phyloP scores from a whole-genome alignment of 768 basidiomycete genomes.

The Suillus ampliporus region DNA sequence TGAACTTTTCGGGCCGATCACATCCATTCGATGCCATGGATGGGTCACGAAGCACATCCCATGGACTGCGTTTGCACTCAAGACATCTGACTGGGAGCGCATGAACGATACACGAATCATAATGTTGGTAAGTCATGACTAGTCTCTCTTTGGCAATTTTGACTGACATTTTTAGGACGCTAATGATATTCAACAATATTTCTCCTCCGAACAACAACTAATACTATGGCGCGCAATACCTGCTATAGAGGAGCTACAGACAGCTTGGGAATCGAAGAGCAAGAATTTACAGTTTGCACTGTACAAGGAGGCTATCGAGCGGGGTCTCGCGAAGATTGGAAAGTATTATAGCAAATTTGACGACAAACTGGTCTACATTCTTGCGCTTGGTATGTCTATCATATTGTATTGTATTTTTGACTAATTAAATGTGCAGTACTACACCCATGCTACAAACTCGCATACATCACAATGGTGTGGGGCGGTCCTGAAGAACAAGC shows the following conservation, averaged over 20 bases:
- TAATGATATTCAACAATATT: constrained; percentile 14
- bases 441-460: not conserved
- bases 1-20: constrained; percentile 13
- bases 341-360: constrained; percentile 27
- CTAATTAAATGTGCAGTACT: constrained; percentile 5
- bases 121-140: not conserved
- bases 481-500: no score
- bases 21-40: constrained; percentile 6
- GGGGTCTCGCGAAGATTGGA: constrained; percentile 3
- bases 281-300: not conserved
- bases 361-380: constrained; percentile 21
- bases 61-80: constrained; percentile 10
- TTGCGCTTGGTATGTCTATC: constrained; percentile 7
- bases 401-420: not conserved
- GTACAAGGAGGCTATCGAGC: constrained; percentile 7
- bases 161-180: constrained; percentile 8
- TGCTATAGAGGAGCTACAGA: not conserved
- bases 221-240: constrained; percentile 9
- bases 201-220: not conserved
- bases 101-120: not conserved
- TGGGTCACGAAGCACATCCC: constrained; percentile 9
- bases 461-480: no score
- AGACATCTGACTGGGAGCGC: not conserved
- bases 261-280: constrained; percentile 12
- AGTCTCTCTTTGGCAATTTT: not conserved